Percentiles rank a stretch among this genome's conserved stretches.
These are phyloP conservation scores for Lactarius indigo DNA, from an alignment of 768 basidiomycete species.

Conservation along the genomic window DNA sequence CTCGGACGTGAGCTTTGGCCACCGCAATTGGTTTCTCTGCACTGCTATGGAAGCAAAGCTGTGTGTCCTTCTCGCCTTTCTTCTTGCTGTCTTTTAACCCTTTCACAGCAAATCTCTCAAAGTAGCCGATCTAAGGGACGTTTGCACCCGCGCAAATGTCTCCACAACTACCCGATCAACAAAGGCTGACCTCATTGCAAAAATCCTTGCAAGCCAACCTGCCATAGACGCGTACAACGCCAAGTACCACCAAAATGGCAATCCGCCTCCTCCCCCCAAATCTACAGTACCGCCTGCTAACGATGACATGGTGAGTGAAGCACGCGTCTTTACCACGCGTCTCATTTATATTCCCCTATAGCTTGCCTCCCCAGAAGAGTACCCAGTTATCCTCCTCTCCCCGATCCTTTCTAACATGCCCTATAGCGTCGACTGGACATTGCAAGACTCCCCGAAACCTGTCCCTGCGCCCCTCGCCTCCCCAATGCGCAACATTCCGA, in stretches of 20 bases:
- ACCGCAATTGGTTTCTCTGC: background rate
- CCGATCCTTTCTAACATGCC: background rate
- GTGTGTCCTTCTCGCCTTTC: constrained; percentile 28
- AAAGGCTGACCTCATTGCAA: constrained; percentile 64
- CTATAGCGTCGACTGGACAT: constrained; percentile 14
- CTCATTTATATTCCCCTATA: constrained; percentile 23
- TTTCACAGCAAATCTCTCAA: constrained; percentile 56
- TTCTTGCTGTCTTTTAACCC: constrained; percentile 6
- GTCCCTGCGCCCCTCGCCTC: background rate
- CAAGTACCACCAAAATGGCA: constrained; percentile 23
- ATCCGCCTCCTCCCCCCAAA: constrained; percentile 15
- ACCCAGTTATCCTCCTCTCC: constrained; percentile 15
- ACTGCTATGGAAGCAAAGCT: constrained; percentile 40
- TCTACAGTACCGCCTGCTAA: constrained; percentile 14
- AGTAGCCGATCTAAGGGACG: constrained; percentile 64
- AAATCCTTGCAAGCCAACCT: constrained; percentile 49
- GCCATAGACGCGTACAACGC: constrained; percentile 51
- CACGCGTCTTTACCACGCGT: constrained; percentile 4
- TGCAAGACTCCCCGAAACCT: background rate
- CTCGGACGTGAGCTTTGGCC: background rate
- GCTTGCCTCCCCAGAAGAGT: constrained; percentile 36
- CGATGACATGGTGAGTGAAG: constrained; percentile 32
- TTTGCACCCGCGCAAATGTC: constrained; percentile 51
- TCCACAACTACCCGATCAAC: constrained; percentile 52
- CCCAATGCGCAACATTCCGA: constrained; percentile 3